Conservation (phyloP, 768 basidiomycete species). For the Lentinus tigrinus region DNA sequence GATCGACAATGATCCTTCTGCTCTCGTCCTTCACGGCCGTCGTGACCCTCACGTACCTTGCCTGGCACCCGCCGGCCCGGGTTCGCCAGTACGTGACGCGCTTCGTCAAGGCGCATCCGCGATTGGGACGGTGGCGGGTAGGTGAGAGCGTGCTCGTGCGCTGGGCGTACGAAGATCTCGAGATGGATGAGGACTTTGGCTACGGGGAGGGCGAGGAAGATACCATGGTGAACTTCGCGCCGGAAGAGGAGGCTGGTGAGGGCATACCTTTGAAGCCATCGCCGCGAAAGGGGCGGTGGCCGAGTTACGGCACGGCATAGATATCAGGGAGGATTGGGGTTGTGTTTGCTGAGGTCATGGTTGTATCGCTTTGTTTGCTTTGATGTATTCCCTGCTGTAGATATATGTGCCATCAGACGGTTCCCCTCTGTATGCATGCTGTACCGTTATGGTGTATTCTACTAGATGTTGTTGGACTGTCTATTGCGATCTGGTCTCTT, state of each 20-base stretch:
- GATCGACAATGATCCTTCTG: constrained; percentile 15
- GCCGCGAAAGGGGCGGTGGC: constrained; percentile 17
- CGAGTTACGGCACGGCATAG: constrained; percentile 20
- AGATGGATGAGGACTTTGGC: constrained; percentile 26
- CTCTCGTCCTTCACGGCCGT: constrained; percentile 20
- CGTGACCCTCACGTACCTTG: constrained; percentile 20
- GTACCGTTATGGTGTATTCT: no score
- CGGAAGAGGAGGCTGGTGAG: constrained; percentile 30
- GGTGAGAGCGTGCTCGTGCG: constrained; percentile 42
- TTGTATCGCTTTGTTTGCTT: no score
- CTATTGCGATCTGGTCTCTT: no score
- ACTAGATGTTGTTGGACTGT: no score
- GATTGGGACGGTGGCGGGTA: constrained; percentile 33
- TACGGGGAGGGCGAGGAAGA: constrained; percentile 31
- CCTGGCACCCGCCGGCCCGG: constrained; percentile 24
- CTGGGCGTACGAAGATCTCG: constrained; percentile 50
- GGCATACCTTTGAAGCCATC: constrained; percentile 46
- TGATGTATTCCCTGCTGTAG: no score
- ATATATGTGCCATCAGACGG: no score
- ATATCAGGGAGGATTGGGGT: no score
- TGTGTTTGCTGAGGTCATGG: no score
- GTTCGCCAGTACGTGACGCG: constrained; percentile 19
- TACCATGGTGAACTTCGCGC: constrained; percentile 41
- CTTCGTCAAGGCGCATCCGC: constrained; percentile 24
- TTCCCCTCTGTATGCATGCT: no score